A percentile compares a stretch with the other conserved stretches of the same genome.
Evolutionary conservation across 1,284 basidiomycete species (phyloP).

Genomic region (Rhodotorula sp.): DNA sequence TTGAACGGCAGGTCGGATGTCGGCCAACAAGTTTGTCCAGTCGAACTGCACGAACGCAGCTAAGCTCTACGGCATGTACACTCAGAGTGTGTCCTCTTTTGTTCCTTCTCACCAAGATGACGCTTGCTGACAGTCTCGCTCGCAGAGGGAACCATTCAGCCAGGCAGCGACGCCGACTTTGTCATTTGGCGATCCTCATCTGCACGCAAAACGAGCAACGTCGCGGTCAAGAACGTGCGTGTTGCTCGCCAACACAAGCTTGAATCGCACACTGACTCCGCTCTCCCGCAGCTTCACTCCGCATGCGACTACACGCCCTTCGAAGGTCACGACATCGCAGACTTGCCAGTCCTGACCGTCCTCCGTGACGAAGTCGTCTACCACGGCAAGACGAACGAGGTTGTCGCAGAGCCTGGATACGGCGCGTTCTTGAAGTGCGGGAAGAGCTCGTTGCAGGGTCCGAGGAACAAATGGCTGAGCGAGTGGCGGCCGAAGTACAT

Average conservation of each 20-base stretch:
- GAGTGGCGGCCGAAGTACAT: conserved; percentile 30
- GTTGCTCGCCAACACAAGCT: too few relatives aligned
- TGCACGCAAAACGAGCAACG: conserved; percentile 20
- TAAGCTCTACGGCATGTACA: conserved; percentile 43
- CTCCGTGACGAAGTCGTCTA: conserved; percentile 44
- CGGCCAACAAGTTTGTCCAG: conserved; percentile 43
- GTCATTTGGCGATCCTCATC: conserved; percentile 41
- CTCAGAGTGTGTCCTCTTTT: conserved; percentile 25
- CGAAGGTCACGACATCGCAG: conserved; percentile 41
- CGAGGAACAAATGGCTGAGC: conserved; percentile 21
- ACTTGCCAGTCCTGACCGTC: conserved; percentile 43
- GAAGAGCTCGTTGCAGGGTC: conserved; percentile 36
- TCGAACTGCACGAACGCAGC: conserved; percentile 44
- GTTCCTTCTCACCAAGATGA: too few relatives aligned
- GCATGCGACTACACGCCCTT: conserved; percentile 43
- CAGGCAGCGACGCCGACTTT: conserved; percentile 45
- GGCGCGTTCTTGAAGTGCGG: conserved; percentile 43
- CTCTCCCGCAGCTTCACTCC: conserved; percentile 12
- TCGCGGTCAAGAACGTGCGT: conserved; percentile 39
- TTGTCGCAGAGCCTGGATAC: conserved; percentile 26
- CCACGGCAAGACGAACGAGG: conserved; percentile 35
- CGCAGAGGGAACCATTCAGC: conserved; percentile 42
- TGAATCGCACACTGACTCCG: not conserved
- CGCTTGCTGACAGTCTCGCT: too few relatives aligned
- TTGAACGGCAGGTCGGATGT: conserved; percentile 29